Conservation (phyloP, 202 grass and related monocot genomes). For the Saccharum hybrid region DNA sequence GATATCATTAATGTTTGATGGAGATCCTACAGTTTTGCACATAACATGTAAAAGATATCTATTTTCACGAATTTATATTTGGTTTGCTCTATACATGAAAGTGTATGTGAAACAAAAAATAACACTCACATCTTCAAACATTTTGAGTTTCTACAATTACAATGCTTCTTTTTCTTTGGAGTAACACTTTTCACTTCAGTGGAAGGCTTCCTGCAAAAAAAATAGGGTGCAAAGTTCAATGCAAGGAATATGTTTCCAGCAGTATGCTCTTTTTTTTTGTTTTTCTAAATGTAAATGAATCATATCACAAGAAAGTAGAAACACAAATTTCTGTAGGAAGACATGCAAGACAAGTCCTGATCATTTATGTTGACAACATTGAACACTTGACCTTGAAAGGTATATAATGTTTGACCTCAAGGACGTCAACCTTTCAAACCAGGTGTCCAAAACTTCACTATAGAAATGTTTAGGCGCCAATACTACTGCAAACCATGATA, state of each 20-base stretch:
- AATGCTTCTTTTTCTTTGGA: slow-evolving; percentile 70
- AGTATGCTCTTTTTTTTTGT: background rate
- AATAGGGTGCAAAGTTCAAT: slow-evolving; percentile 16
- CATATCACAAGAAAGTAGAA: slow-evolving; percentile 7
- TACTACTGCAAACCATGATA: slow-evolving; percentile 22
- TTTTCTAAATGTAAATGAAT: slow-evolving; percentile 32
- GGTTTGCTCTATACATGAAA: slow-evolving; percentile 13
- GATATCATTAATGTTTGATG: background rate
- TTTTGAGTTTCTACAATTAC: slow-evolving; percentile 74
- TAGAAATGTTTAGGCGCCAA: slow-evolving; percentile 42
- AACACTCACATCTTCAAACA: slow-evolving; percentile 78
- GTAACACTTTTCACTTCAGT: slow-evolving; percentile 60
- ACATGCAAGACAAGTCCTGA: background rate
- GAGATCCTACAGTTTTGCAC: background rate
- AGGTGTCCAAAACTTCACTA: background rate
- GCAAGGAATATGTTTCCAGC: slow-evolving; percentile 25
- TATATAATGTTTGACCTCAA: slow-evolving; percentile 2
- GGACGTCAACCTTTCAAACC: slow-evolving; percentile 20
- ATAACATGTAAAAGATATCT: slow-evolving; percentile 26
- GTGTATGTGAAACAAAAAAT: background rate
- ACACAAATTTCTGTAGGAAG: background rate
- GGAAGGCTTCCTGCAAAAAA: slow-evolving; percentile 48
- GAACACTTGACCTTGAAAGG: slow-evolving; percentile 9
- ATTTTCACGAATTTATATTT: slow-evolving; percentile 21
- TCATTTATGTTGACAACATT: slow-evolving; percentile 5